Percentiles rank a stretch among this genome's conserved stretches.
Evolutionary conservation across 768 basidiomycete genomes (phyloP).

Genomic region (Suillus subaureus): DNA sequence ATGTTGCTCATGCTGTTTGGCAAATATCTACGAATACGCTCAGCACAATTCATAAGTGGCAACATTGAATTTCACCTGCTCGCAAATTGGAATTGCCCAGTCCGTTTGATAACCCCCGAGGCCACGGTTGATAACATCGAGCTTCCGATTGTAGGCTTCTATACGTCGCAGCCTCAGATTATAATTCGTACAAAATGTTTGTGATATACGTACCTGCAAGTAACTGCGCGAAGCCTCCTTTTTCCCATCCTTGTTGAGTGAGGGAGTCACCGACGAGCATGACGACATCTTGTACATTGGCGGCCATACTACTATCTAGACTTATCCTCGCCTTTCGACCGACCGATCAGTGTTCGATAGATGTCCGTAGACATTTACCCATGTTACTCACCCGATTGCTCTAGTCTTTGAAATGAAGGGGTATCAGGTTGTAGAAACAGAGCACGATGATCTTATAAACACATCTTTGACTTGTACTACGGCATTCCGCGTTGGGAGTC

Average conservation of each 20-base stretch:
- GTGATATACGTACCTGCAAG: conserved; percentile 44
- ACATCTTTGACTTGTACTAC: too few species aligned
- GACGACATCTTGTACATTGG: conserved; percentile 61
- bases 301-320: conserved; percentile 46
- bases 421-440: neutral
- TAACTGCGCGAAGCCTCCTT: conserved; percentile 65
- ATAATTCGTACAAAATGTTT: neutral
- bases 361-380: neutral
- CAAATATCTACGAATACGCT: too few species aligned
- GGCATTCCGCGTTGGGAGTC: too few species aligned
- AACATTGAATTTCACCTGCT: too few species aligned
- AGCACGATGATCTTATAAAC: neutral
- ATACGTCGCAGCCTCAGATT: conserved; percentile 9
- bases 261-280: conserved; percentile 85
- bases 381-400: neutral
- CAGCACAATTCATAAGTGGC: too few species aligned
- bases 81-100: too few species aligned
- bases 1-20: too few species aligned
- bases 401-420: neutral
- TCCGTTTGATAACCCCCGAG: conserved; percentile 84
- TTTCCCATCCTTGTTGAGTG: conserved; percentile 68
- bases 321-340: neutral
- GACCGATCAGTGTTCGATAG: neutral
- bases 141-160: conserved; percentile 79
- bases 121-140: conserved; percentile 89